A percentile compares a stretch with the other conserved stretches of the same genome.
These are phyloP conservation scores for Gossypium ekmanianum DNA, from an alignment of 345 rosid genomes.

Conservation along the genomic window DNA sequence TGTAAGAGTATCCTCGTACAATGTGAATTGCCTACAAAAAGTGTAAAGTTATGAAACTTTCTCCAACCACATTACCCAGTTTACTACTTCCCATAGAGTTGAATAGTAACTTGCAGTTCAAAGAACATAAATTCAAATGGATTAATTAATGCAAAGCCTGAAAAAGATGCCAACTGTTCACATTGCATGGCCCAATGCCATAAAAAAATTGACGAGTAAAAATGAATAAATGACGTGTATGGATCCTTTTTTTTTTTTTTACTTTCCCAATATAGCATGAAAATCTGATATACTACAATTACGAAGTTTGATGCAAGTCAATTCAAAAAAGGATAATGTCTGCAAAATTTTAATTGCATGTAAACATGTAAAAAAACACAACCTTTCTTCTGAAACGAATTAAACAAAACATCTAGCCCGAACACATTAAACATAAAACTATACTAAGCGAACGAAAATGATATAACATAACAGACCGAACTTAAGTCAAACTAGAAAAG, in stretches of 20 bases:
- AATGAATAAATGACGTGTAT: no score
- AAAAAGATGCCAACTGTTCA: neutral
- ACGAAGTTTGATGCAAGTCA: neutral
- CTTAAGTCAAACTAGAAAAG: neutral
- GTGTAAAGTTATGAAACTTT: neutral
- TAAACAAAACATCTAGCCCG: no score
- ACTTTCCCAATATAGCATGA: neutral
- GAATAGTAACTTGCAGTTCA: neutral
- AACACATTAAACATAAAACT: neutral
- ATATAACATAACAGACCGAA: neutral
- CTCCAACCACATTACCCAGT: neutral
- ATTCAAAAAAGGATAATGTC: neutral
- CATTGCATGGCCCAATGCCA: neutral
- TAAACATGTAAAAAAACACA: neutral
- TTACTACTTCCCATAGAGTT: neutral
- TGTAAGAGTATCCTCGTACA: conserved; percentile 10
- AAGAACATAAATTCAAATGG: conserved; percentile 1
- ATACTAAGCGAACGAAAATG: neutral
- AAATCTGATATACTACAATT: neutral
- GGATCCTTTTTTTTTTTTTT: neutral
- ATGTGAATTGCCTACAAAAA: neutral
- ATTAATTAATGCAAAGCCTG: neutral
- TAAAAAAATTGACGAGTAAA: no score
- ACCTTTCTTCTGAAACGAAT: no score
- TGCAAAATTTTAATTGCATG: neutral